phyloP scores from a whole-genome alignment of 225 moss, liverwort and hornwort genomes.

The Marchantia polymorpha region DNA sequence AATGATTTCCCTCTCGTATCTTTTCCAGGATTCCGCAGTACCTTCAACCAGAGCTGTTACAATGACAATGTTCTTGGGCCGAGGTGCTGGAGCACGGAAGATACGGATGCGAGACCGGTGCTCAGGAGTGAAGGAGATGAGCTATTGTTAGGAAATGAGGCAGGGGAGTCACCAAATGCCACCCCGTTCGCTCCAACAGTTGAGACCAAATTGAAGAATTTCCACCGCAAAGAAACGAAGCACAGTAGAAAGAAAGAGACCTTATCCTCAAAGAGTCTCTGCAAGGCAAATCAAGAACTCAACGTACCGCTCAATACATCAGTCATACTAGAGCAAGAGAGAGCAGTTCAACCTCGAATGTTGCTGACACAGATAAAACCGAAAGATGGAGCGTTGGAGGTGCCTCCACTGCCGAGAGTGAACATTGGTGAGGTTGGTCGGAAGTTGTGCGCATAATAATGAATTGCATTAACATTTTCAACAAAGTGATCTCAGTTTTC shows the following conservation, averaged over 20 bases:
- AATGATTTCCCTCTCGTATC: not conserved
- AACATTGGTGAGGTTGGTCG: conserved; percentile 32
- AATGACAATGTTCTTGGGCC: conserved; percentile 12
- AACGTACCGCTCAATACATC: not conserved
- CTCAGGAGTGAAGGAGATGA: conserved; percentile 16
- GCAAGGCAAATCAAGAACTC: conserved; percentile 18
- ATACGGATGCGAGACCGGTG: conserved; percentile 14
- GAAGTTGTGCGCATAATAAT: not conserved
- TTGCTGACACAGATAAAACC: conserved; percentile 15
- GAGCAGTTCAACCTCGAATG: conserved; percentile 17
- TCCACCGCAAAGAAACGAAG: conserved; percentile 18
- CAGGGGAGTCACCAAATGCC: conserved; percentile 7
- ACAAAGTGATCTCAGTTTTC: too few relatives aligned
- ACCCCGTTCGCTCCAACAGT: conserved; percentile 12
- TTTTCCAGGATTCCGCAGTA: conserved; percentile 22
- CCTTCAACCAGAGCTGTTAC: conserved; percentile 21
- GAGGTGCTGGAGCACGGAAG: conserved; percentile 31
- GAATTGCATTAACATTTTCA: not conserved
- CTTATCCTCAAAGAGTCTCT: not conserved
- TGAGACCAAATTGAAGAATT: conserved; percentile 9
- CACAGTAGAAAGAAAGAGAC: conserved; percentile 23
- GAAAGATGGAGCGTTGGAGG: conserved; percentile 25
- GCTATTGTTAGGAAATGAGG: conserved; percentile 14
- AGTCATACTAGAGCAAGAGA: not conserved
- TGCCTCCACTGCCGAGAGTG: conserved; percentile 27